Conservation (phyloP, 768 basidiomycete species). For the Panellus pusillus region DNA sequence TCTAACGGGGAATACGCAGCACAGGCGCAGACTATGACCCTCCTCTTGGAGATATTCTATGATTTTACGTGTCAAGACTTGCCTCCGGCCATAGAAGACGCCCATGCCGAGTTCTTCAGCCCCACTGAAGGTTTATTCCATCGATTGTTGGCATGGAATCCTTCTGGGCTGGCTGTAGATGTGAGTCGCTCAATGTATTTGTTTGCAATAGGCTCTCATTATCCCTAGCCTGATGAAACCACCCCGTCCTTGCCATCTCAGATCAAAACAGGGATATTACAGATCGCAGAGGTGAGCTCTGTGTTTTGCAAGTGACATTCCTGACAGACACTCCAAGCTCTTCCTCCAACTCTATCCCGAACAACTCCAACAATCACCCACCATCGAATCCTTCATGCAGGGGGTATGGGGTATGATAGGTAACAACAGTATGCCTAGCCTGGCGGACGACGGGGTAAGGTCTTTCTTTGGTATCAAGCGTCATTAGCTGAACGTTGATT, state of each 20-base stretch:
- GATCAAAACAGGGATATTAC: slow-evolving; percentile 86
- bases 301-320: not conserved
- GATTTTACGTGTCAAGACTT: slow-evolving; percentile 96
- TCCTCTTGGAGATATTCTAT: slow-evolving; percentile 85
- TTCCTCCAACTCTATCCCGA: slow-evolving; percentile 85
- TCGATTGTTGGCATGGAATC: slow-evolving; percentile 79
- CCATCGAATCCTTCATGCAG: slow-evolving; percentile 76
- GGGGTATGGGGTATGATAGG: slow-evolving; percentile 90
- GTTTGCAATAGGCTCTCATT: not conserved
- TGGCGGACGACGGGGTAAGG: slow-evolving; percentile 70
- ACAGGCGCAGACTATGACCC: slow-evolving; percentile 72
- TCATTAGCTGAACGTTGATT: not conserved
- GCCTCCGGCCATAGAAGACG: slow-evolving; percentile 91
- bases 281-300: slow-evolving; percentile 75
- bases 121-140: slow-evolving; percentile 71
- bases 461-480: not conserved
- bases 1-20: slow-evolving; percentile 43
- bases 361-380: slow-evolving; percentile 60
- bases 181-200: slow-evolving; percentile 43
- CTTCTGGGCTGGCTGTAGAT: slow-evolving; percentile 63
- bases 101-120: slow-evolving; percentile 80
- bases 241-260: slow-evolving; percentile 85
- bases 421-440: slow-evolving; percentile 62
- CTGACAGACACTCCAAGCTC: slow-evolving; percentile 42
- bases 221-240: slow-evolving; percentile 68